Base-by-base conservation (phyloP, 495 filamentous ascomycete species). In the Lophiotrema nucula region DNA sequence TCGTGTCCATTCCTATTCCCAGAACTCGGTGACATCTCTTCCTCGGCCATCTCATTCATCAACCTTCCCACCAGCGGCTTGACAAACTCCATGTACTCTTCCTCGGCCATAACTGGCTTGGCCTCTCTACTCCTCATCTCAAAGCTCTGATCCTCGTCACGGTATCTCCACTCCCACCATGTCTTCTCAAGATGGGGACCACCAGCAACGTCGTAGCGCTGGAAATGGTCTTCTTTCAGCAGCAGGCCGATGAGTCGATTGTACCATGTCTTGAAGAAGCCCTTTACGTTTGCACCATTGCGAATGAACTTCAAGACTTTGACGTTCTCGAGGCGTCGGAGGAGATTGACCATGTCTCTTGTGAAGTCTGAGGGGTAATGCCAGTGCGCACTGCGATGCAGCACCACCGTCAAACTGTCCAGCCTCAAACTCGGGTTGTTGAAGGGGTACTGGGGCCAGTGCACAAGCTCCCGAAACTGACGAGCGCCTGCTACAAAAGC, bases 101-200 rank as follows among this genome's bases (percentile, higher is more conserved):
- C 51, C 42, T 70, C 63, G 22, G 44, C 56, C 47, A 68, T 44
- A 19, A 64, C 24, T 10, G 58, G 60, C 56, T 64, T 68, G 22
- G 65, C 28, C 21, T 64, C 48, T 47, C 26, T 8, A 1, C 62
- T 62, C n/a, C 53, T 42, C 11, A 72, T 37, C 21, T 55, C 53
- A 41, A 68, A 67, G 16, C 26, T 53, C 56, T 66, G 48, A 3
- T 47, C 63, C n/a, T 22, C 22, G 0, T 65, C 48, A 56, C 68
- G 62, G 46, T 55, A 69, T 12, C 49, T 53, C 69, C 69, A 72
- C 44, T 46, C 48, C 69, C 69, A 72, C 69, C 69, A 72, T 5
- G 53, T 57, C 4, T 45, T 53, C 44, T 67, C 65, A 28, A 58
- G 16, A 39, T 52, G 37, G 2, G 59, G 49, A 6, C 54, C 62